Percentiles rank a stretch among this genome's conserved stretches.
phyloP scores from a whole-genome alignment of 176 grass and related monocot genomes.

The Oryza officinalis region DNA sequence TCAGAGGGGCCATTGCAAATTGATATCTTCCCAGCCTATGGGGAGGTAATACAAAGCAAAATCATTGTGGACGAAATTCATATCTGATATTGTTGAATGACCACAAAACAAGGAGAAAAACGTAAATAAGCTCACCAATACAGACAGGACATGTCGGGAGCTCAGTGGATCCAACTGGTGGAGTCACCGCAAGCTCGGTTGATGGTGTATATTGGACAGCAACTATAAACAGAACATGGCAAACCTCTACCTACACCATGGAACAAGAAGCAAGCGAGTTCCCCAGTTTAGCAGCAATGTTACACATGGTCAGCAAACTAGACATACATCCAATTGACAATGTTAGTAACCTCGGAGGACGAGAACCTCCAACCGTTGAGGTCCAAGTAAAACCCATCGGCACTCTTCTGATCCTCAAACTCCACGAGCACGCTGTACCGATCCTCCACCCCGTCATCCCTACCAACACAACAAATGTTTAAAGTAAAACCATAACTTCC shows the following conservation, averaged over 20 bases:
- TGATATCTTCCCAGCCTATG: neutral
- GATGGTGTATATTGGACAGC: constrained; percentile 69
- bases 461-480: neutral
- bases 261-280: constrained; percentile 2
- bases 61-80: neutral
- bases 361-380: constrained; percentile 96
- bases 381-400: constrained; percentile 82
- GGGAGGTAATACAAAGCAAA: neutral
- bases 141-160: constrained; percentile 90
- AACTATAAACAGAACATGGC: constrained; percentile 78
- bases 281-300: constrained; percentile 8
- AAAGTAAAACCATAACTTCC: neutral
- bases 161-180: constrained; percentile 71
- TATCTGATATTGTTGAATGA: neutral
- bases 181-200: constrained; percentile 53
- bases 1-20: neutral
- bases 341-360: constrained; percentile 57
- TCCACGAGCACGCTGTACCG: constrained; percentile 89
- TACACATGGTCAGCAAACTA: constrained; percentile 23
- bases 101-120: constrained; percentile 4
- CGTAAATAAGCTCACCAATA: constrained; percentile 61
- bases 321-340: neutral
- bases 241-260: constrained; percentile 74
- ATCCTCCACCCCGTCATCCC: constrained; percentile 77
- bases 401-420: constrained; percentile 81